Percentiles rank a stretch among this genome's conserved stretches.
These are phyloP conservation scores for Paraphaeosphaeria sporulosa DNA, from an alignment of 2,329 filamentous ascomycete genomes.

Conservation along the genomic window DNA sequence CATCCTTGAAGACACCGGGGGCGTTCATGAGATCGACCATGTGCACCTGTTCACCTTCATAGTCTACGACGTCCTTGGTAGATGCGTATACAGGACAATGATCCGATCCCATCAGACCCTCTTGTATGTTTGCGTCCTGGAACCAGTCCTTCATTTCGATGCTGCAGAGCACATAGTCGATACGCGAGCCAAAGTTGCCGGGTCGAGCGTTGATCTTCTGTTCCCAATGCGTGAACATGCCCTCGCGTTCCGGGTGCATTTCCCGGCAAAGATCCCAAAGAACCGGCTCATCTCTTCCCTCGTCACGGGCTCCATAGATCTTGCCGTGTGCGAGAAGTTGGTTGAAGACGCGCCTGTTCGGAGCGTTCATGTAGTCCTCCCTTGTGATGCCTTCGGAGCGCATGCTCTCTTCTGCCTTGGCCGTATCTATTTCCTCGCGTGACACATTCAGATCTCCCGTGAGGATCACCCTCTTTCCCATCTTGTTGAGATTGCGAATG, in stretches of 20 bases:
- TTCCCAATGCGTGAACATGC: slow-evolving; percentile 99
- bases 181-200: slow-evolving; percentile 89
- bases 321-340: slow-evolving; percentile 79
- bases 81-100: slow-evolving; percentile 92
- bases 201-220: slow-evolving; percentile 94
- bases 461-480: slow-evolving; percentile 85
- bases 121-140: slow-evolving; percentile 82
- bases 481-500: slow-evolving; percentile 79
- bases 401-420: slow-evolving; percentile 74
- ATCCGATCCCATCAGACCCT: slow-evolving; percentile 91
- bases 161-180: slow-evolving; percentile 91
- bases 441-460: slow-evolving; percentile 90
- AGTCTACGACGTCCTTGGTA: slow-evolving; percentile 68
- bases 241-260: slow-evolving; percentile 78
- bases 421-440: slow-evolving; percentile 74
- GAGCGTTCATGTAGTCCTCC: slow-evolving; percentile 75
- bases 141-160: slow-evolving; percentile 83
- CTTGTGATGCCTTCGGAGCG: slow-evolving; percentile 72
- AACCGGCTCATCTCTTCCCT: slow-evolving; percentile 73
- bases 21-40: slow-evolving; percentile 82
- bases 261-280: slow-evolving; percentile 84
- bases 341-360: slow-evolving; percentile 81
- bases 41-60: slow-evolving; percentile 59
- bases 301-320: slow-evolving; percentile 71
- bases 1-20: slow-evolving; percentile 71